A percentile compares a stretch with the other conserved stretches of the same genome.
Conservation (phyloP, 1,284 basidiomycete species). For the Rhodotorula sp. region DNA sequence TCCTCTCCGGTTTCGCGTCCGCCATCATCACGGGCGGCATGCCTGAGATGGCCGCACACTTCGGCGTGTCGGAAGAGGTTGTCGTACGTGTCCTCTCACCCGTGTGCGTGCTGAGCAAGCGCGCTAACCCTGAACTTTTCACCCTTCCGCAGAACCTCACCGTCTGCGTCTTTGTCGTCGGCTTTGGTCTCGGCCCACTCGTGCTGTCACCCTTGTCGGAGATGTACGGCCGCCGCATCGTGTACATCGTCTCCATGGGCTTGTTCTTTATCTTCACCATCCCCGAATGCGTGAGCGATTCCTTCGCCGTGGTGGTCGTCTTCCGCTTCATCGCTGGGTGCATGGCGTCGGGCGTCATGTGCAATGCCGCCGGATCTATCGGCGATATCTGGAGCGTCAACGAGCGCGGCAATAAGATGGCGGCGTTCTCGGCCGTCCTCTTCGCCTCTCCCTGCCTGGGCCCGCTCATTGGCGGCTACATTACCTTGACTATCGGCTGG, state of each 20-base stretch:
- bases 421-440: slow-evolving; percentile 12
- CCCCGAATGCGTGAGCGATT: slow-evolving; percentile 56
- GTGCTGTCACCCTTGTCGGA: slow-evolving; percentile 72
- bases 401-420: slow-evolving; percentile 28
- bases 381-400: slow-evolving; percentile 15
- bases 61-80: slow-evolving; percentile 61
- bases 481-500: slow-evolving; percentile 58
- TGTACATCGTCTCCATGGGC: slow-evolving; percentile 66
- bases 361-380: slow-evolving; percentile 51
- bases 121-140: background rate
- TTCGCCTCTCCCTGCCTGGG: slow-evolving; percentile 33
- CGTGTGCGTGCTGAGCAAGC: no score
- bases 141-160: slow-evolving; percentile 55
- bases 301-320: slow-evolving; percentile 61
- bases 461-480: slow-evolving; percentile 52
- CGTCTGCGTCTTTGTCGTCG: slow-evolving; percentile 69
- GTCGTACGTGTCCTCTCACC: slow-evolving; percentile 46
- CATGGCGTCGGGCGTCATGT: slow-evolving; percentile 55
- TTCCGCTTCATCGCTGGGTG: slow-evolving; percentile 68
- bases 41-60: slow-evolving; percentile 63
- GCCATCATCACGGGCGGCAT: slow-evolving; percentile 81
- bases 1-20: slow-evolving; percentile 59
- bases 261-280: slow-evolving; percentile 70
- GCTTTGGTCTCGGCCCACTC: slow-evolving; percentile 71
- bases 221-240: slow-evolving; percentile 59